Base-by-base conservation (phyloP, 2,329 filamentous ascomycete species). In the Aspergillus sergii region DNA sequence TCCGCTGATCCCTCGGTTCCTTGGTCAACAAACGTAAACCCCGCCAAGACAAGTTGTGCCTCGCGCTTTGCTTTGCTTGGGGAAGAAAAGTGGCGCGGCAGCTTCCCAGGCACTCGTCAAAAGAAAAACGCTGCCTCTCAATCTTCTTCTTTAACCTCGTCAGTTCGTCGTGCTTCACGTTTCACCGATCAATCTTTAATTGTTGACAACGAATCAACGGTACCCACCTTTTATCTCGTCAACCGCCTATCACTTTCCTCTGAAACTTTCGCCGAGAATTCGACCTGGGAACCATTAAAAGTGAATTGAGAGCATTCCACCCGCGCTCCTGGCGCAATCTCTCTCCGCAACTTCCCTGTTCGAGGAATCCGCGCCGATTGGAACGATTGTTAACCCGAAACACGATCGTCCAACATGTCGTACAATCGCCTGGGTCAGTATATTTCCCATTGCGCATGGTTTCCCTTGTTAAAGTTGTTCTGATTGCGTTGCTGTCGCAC, bases 381-480 rank as follows among this genome's bases (percentile, higher is more conserved):
- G 63, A 58, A 65, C 67, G 51, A 64, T 68, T 66, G 51, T 63
- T 64, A 66, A 65, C 50, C 67, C 64, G 61, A 65, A 64, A 58
- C 65, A 63, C 58, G 64, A 67, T 66, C 50, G 59, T 58, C 63
- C 66, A 66, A 65, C 45, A 78, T 74, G 73, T 91, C 91, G 76
- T 92, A 92, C 82, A 91, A 91, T 82, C 88, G 89, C 72, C 79
- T 92, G 84, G 88, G 89, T 87, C 84, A 82, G 87, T 87, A 62
- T 64, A 64, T 65, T 72, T 67, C 68, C 19, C 70, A 65, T 66
- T 55, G 58, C 26, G 21, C 59, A 43, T 55, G 3, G n/a, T 43
- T n/a, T 12, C 36, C n/a, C 34, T 21, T 19, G 8, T 23, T 46
- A 34, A 41, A n/a, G 39, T 61, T 26, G 51, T 48, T 43, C 58